Evolutionary conservation across 805 yeast genomes (phyloP).

Genomic region (Blastobotrys mokoenaii): DNA sequence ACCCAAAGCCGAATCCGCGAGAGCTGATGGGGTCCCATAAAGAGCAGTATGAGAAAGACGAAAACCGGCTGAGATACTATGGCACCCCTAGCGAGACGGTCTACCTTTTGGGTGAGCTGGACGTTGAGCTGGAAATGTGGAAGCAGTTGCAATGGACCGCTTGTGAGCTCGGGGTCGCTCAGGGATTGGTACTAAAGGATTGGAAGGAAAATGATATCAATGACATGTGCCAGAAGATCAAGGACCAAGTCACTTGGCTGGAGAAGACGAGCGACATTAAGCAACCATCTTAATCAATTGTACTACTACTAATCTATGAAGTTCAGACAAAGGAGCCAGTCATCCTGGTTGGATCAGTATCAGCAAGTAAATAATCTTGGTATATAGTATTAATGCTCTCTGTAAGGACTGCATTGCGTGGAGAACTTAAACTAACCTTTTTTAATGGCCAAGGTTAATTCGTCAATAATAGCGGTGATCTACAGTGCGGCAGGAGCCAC

Average conservation of each 20-base stretch:
- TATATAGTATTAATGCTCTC: no score
- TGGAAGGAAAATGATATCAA: conserved; percentile 12
- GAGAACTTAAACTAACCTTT: no score
- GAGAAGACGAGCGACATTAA: conserved; percentile 2
- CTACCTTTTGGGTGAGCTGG: conserved; percentile 5
- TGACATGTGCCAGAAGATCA: conserved; percentile 7
- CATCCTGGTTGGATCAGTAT: no score
- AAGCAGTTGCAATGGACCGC: conserved; percentile 13
- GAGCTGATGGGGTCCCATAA: conserved; percentile 28
- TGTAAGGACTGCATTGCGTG: no score
- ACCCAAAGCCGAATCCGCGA: conserved; percentile 61
- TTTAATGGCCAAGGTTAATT: no score
- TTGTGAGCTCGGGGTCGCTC: conserved; percentile 7
- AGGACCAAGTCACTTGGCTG: conserved; percentile 8
- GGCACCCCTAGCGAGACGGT: conserved; percentile 34
- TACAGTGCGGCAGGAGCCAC: no score
- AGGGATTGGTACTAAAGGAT: conserved; percentile 7
- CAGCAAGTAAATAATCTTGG: no score
- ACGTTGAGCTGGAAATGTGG: conserved; percentile 14
- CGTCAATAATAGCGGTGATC: no score
- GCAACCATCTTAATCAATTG: no score
- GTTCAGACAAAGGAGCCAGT: no score
- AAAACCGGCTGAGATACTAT: conserved; percentile 44
- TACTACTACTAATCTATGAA: no score
- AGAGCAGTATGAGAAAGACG: conserved; percentile 22